phyloP scores from a whole-genome alignment of 208 protist genomes.

The Leishmania tarentolae region DNA sequence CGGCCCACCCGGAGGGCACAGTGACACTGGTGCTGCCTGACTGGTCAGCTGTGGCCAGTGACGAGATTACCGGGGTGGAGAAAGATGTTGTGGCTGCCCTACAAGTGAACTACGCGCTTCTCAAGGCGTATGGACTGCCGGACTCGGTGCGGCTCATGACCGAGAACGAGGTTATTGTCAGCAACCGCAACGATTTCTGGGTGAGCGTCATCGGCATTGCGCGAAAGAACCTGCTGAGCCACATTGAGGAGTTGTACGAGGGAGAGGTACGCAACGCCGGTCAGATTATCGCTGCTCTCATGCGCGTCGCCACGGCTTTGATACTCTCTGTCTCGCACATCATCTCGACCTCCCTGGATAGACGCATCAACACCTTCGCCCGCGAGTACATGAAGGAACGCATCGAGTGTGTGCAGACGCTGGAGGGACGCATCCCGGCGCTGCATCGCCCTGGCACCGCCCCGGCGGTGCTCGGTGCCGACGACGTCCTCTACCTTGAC shows the following conservation, averaged over 20 bases:
- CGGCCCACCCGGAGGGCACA: constrained; percentile 46
- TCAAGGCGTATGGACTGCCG: constrained; percentile 60
- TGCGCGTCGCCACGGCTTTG: constrained; percentile 75
- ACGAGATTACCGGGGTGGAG: constrained; percentile 78
- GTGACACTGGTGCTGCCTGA: constrained; percentile 79
- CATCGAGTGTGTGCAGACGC: constrained; percentile 36
- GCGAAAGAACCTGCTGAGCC: constrained; percentile 63
- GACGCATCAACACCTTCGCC: constrained; percentile 41
- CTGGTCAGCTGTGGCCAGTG: constrained; percentile 75
- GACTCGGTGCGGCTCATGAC: constrained; percentile 61
- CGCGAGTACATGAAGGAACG: constrained; percentile 53
- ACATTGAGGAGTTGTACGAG: constrained; percentile 67
- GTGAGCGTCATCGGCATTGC: constrained; percentile 89
- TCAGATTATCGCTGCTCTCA: constrained; percentile 77
- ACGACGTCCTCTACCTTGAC: constrained; percentile 98
- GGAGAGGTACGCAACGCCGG: constrained; percentile 77
- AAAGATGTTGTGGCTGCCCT: constrained; percentile 81
- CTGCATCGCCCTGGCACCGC: constrained; percentile 76
- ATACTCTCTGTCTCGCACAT: constrained; percentile 74
- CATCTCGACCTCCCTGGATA: constrained; percentile 55
- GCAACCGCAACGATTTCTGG: constrained; percentile 88
- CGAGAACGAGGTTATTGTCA: constrained; percentile 81
- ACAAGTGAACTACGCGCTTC: constrained; percentile 57
- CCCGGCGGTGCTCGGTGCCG: constrained; percentile 83
- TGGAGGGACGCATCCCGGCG: constrained; percentile 69